Evolutionary conservation across 257 asterid species (phyloP), one percentile per base, ranked within the genome.

Genomic region (Striga asiatica): DNA sequence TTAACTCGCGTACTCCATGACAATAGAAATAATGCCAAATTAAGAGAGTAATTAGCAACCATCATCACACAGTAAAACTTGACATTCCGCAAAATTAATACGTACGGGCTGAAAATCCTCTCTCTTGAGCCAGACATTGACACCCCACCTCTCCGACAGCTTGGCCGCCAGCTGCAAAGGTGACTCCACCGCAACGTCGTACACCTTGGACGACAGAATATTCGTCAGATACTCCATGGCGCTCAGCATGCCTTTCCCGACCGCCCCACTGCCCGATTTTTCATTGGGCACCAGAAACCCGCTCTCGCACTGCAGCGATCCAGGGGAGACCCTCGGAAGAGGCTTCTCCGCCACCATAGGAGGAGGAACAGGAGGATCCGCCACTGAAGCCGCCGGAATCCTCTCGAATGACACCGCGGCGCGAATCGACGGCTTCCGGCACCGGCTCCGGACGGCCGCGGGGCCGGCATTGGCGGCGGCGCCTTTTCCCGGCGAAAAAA

Each of bases 31-130:
- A n/a, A n/a, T n/a, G n/a, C n/a, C n/a, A n/a, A n/a, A n/a, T n/a
- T n/a, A n/a, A n/a, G n/a, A n/a, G n/a, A n/a, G n/a, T n/a, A n/a
- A n/a, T n/a, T n/a, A n/a, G n/a, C n/a, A n/a, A n/a, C n/a, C n/a
- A n/a, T n/a, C n/a, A n/a, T n/a, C n/a, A n/a, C n/a, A n/a, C n/a
- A n/a, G n/a, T n/a, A n/a, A n/a, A n/a, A 34, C 45, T 12, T 42
- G 2, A 59, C 6, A 48, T 7, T 24, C 46, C 61, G 13, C 31
- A 6, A 51, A 52, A 7, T 13, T 47, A 21, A 28, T 56, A 56
- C 87, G 7, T 74, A 91, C 98, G 10, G 98, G 94, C 68, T 81
- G 98, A 37, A 84, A 63, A 74, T 91, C 98, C 74, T 91, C 96
- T 56, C 96, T 68, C 68, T 91, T 91, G 58, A 91, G 88, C 96